These are phyloP conservation scores for Claviceps monticola DNA, from an alignment of 2,329 filamentous ascomycete genomes.

Conservation along the genomic window DNA sequence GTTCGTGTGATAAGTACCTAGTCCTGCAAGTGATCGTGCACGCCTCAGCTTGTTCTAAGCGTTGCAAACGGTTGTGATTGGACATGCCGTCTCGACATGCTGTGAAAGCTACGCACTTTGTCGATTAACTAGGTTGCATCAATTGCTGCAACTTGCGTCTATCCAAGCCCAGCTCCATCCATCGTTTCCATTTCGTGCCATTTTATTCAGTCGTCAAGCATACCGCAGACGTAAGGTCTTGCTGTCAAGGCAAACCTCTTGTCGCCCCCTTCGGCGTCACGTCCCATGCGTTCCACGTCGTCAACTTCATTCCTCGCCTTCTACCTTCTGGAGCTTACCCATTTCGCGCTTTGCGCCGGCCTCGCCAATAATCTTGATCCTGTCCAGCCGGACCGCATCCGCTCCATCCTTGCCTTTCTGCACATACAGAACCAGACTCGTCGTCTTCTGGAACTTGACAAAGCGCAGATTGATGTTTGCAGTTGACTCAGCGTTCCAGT, in stretches of 20 bases:
- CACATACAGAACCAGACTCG: slow-evolving; percentile 75
- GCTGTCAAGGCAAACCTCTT: too few relatives aligned
- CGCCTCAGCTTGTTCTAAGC: too few relatives aligned
- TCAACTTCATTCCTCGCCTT: slow-evolving; percentile 46
- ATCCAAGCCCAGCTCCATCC: neutral
- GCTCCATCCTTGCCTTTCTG: slow-evolving; percentile 70
- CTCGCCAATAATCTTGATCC: slow-evolving; percentile 72
- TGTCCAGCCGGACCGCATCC: slow-evolving; percentile 75
- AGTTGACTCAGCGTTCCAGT: slow-evolving; percentile 74
- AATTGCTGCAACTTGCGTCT: neutral
- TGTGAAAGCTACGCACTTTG: neutral
- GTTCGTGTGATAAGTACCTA: too few relatives aligned
- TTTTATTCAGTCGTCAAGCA: too few relatives aligned
- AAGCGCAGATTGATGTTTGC: slow-evolving; percentile 64
- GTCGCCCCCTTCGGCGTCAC: neutral
- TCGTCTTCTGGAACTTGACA: slow-evolving; percentile 95
- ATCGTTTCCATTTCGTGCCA: neutral
- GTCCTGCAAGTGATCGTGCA: too few relatives aligned
- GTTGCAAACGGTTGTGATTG: too few relatives aligned
- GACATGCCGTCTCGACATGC: neutral
- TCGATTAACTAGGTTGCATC: neutral
- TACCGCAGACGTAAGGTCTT: too few relatives aligned
- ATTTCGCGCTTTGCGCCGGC: slow-evolving; percentile 81
- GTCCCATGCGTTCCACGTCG: neutral
- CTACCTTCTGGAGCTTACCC: slow-evolving; percentile 92